Evolutionary conservation across 208 protist species (phyloP).

Genomic region (Willaertia magna): DNA sequence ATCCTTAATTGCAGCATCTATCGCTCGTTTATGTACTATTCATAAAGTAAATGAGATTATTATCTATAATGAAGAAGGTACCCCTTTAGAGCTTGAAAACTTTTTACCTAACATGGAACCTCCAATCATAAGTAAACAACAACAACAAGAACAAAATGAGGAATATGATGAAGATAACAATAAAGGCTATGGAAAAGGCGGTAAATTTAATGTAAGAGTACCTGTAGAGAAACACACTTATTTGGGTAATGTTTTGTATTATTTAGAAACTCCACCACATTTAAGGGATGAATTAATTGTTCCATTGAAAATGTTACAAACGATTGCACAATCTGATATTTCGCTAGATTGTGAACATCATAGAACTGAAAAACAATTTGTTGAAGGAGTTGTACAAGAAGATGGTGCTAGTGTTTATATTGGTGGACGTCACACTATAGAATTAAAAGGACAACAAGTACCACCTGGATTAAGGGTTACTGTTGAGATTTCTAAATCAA

Average conservation of each 20-base stretch:
- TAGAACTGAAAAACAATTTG: neutral
- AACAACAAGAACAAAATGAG: neutral
- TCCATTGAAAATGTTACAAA: neutral
- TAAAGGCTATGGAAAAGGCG: neutral
- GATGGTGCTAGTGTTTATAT: neutral
- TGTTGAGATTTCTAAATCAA: neutral
- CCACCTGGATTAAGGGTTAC: neutral
- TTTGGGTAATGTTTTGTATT: neutral
- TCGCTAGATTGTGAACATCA: neutral
- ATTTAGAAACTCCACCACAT: neutral
- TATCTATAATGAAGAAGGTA: neutral
- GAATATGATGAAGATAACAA: neutral
- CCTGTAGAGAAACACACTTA: neutral
- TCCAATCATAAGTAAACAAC: neutral
- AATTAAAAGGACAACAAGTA: neutral
- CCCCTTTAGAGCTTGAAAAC: neutral
- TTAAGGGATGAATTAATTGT: neutral
- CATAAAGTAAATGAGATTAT: neutral
- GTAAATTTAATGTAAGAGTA: neutral
- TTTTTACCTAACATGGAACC: conserved; percentile 1
- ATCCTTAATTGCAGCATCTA: neutral
- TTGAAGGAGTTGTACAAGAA: neutral
- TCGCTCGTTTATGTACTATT: neutral
- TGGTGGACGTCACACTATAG: neutral
- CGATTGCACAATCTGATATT: neutral